phyloP scores from a whole-genome alignment of 2,329 filamentous ascomycete species.

The Fusarium oxysporum region DNA sequence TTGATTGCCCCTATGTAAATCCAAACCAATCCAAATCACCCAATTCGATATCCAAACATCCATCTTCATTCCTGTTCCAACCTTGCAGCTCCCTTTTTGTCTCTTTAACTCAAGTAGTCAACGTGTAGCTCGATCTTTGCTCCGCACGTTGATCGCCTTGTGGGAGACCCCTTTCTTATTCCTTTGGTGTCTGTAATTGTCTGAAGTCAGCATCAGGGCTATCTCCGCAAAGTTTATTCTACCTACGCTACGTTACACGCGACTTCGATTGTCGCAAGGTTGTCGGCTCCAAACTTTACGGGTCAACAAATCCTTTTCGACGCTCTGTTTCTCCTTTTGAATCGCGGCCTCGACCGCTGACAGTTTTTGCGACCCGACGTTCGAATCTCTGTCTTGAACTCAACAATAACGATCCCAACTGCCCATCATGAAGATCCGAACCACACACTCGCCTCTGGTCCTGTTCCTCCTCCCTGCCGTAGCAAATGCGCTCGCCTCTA shows the following conservation, averaged over 20 bases:
- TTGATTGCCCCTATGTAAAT: slow-evolving; percentile 35
- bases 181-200: neutral
- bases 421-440: slow-evolving; percentile 69
- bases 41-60: slow-evolving; percentile 31
- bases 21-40: slow-evolving; percentile 33
- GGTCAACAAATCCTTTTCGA: slow-evolving; percentile 1
- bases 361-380: slow-evolving; percentile 15
- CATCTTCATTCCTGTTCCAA: slow-evolving; percentile 36
- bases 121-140: slow-evolving; percentile 8
- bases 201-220: slow-evolving; percentile 28
- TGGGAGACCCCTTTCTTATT: slow-evolving; percentile 2
- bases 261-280: slow-evolving; percentile 26
- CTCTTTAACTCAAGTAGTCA: slow-evolving; percentile 13
- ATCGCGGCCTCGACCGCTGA: slow-evolving; percentile 25
- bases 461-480: slow-evolving; percentile 70
- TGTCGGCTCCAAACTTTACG: slow-evolving; percentile 14
- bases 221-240: slow-evolving; percentile 31
- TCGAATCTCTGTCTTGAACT: neutral
- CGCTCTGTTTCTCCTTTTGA: slow-evolving; percentile 2
- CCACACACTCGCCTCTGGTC: slow-evolving; percentile 65
- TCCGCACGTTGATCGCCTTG: neutral
- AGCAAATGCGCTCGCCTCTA: slow-evolving; percentile 57
- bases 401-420: slow-evolving; percentile 4
- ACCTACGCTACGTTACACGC: slow-evolving; percentile 34
- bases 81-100: slow-evolving; percentile 30